Evolutionary conservation across 257 asterid species (phyloP).

Genomic region (Pogostemon cablin): DNA sequence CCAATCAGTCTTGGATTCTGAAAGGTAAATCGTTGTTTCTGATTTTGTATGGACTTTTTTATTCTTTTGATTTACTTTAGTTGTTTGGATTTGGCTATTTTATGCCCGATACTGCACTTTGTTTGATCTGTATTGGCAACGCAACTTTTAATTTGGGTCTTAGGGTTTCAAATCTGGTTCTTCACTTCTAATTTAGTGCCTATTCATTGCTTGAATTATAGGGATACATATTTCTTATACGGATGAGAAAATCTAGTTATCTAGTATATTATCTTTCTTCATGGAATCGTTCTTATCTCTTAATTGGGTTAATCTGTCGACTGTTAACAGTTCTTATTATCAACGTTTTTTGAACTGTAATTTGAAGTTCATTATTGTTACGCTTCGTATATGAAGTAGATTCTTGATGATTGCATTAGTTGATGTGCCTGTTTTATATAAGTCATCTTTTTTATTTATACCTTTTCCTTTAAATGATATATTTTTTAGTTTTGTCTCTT

Average conservation of each 20-base stretch:
- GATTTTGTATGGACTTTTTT: no score
- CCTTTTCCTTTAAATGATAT: constrained; percentile 6
- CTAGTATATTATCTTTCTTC: neutral
- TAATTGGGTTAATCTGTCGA: constrained; percentile 2
- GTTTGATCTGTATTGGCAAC: no score
- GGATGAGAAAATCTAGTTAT: constrained; percentile 13
- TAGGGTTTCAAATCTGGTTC: no score
- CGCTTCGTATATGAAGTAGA: constrained; percentile 12
- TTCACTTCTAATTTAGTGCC: no score
- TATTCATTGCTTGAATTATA: constrained; percentile 14
- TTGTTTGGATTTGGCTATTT: no score
- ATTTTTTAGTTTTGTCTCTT: neutral
- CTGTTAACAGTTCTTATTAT: neutral
- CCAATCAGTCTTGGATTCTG: no score
- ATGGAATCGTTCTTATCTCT: neutral
- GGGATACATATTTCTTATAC: constrained; percentile 10
- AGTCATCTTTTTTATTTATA: constrained; percentile 16
- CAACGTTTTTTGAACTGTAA: constrained; percentile 8
- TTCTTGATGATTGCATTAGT: constrained; percentile 25
- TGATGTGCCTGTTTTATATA: neutral
- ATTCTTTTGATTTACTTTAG: no score
- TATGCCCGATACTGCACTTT: no score
- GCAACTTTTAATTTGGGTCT: no score
- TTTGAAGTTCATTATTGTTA: constrained; percentile 19
- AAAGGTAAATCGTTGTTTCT: no score